A percentile compares a stretch with the other conserved stretches of the same genome.
phyloP scores from a whole-genome alignment of 2,329 filamentous ascomycete species.

The Trichoderma lentiforme region DNA sequence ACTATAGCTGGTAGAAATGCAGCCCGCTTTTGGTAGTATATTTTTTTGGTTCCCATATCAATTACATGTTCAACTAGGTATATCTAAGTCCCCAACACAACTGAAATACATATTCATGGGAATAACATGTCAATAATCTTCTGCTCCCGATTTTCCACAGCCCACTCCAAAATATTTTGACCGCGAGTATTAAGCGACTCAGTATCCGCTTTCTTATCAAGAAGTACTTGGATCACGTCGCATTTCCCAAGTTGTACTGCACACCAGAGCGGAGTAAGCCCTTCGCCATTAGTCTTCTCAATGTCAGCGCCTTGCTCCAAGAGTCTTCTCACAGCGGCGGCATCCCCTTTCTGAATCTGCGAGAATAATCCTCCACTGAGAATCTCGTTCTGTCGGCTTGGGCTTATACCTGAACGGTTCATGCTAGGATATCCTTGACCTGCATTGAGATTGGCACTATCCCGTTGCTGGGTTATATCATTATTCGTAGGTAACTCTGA shows the following conservation, averaged over 20 bases:
- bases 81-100: background rate
- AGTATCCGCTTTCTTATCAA: background rate
- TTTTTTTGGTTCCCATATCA: too few relatives aligned
- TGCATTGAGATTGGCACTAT: background rate
- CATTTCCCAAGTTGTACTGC: background rate
- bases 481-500: background rate
- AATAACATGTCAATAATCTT: background rate
- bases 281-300: background rate
- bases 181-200: background rate
- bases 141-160: background rate
- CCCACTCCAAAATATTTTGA: background rate
- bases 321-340: background rate
- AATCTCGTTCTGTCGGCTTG: background rate
- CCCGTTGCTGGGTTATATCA: background rate
- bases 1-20: too few relatives aligned
- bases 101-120: background rate
- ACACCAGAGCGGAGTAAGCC: background rate
- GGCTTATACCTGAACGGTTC: background rate
- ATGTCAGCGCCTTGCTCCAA: background rate
- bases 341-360: background rate
- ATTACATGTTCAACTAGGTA: too few relatives aligned
- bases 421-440: background rate
- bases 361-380: background rate
- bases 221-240: background rate
- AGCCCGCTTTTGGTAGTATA: background rate